Percentiles rank a stretch among this genome's conserved stretches.
Evolutionary conservation across 352 stramenopile genomes (phyloP).

Genomic region (Ophiocytium majus): DNA sequence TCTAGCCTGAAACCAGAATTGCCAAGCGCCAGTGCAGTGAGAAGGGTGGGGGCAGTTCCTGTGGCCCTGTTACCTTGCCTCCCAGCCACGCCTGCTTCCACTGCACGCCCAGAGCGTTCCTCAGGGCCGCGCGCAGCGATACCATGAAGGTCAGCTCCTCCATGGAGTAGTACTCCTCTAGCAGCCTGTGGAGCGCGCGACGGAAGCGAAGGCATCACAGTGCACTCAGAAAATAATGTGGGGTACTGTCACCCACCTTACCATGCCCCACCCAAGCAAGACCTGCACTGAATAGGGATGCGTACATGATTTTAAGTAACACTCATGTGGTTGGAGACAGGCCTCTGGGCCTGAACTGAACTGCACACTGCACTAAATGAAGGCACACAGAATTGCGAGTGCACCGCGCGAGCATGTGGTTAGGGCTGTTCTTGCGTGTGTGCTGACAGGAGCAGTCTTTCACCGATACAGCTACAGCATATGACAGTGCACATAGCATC

Average conservation of each 20-base stretch:
- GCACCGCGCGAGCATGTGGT: no score
- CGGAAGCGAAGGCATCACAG: no score
- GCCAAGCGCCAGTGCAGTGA: background rate
- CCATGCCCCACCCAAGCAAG: background rate
- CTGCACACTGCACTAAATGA: background rate
- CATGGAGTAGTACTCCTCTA: slow-evolving; percentile 12
- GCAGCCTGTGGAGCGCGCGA: no score
- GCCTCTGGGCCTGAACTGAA: background rate
- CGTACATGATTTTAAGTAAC: background rate
- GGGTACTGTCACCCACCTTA: background rate
- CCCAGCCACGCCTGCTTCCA: slow-evolving; percentile 18
- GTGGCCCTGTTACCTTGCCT: background rate
- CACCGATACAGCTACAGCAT: no score
- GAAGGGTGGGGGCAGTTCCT: background rate
- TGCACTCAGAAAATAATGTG: no score
- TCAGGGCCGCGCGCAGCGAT: background rate
- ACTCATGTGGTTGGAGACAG: no score
- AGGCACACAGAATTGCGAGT: no score
- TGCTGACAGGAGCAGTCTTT: no score
- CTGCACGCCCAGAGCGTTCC: background rate
- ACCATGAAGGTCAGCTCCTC: slow-evolving; percentile 6
- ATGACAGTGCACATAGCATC: no score
- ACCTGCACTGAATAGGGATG: background rate
- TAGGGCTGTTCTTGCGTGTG: no score
- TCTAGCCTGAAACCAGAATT: no score